phyloP scores from a whole-genome alignment of 805 yeast genomes.

The Ogataea allantospora region DNA sequence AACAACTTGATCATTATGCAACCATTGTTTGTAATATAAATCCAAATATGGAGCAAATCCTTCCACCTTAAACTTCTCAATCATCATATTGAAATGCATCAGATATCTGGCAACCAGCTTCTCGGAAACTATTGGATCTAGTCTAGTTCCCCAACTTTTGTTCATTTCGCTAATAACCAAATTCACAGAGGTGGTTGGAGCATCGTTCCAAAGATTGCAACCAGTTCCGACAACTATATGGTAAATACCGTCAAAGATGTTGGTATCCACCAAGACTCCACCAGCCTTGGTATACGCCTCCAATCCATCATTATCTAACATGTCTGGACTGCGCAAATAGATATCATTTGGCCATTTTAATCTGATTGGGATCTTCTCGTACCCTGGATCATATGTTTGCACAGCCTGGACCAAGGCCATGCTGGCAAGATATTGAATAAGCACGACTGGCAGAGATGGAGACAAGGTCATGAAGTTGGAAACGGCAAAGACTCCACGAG shows the following conservation, averaged over 20 bases:
- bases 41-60: slow-evolving; percentile 73
- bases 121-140: slow-evolving; percentile 38
- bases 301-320: slow-evolving; percentile 30
- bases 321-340: slow-evolving; percentile 69
- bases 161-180: slow-evolving; percentile 64
- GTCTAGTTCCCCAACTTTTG: slow-evolving; percentile 38
- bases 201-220: slow-evolving; percentile 75
- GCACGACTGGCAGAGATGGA: slow-evolving; percentile 59
- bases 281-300: slow-evolving; percentile 64
- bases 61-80: slow-evolving; percentile 50
- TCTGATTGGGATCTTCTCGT: slow-evolving; percentile 71
- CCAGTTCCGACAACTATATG: slow-evolving; percentile 84
- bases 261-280: slow-evolving; percentile 83
- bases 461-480: slow-evolving; percentile 69
- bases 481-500: slow-evolving; percentile 84
- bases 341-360: slow-evolving; percentile 98
- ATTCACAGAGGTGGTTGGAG: slow-evolving; percentile 90
- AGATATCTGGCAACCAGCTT: slow-evolving; percentile 65
- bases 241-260: slow-evolving; percentile 56
- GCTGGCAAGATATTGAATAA: slow-evolving; percentile 81
- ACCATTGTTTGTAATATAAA: slow-evolving; percentile 79
- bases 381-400: slow-evolving; percentile 47
- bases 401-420: slow-evolving; percentile 82
- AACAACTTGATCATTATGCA: slow-evolving; percentile 75
- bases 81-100: slow-evolving; percentile 61